Conservation (phyloP, 257 asterid species). For the Capsicum pubescens region DNA sequence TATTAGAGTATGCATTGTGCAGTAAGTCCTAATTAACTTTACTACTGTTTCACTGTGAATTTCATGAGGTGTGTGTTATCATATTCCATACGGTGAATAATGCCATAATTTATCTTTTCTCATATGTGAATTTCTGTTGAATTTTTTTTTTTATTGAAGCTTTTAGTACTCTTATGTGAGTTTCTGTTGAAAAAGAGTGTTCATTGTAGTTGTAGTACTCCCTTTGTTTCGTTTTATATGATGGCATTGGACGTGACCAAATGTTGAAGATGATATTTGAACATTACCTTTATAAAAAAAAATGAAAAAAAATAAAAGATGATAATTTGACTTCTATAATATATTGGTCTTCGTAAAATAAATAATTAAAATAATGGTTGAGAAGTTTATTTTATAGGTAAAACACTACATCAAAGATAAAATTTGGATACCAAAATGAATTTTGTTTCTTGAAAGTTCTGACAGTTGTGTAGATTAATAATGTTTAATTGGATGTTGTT, state of each 20-base stretch:
- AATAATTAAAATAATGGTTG: neutral
- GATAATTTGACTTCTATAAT: constrained; percentile 25
- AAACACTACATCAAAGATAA: neutral
- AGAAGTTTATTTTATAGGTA: neutral
- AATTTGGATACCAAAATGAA: neutral
- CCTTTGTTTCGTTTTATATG: neutral
- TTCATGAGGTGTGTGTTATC: neutral
- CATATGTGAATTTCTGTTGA: neutral
- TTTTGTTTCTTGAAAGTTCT: neutral
- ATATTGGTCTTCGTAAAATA: neutral
- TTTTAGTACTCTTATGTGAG: neutral
- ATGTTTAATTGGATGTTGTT: neutral
- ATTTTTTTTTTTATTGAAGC: neutral
- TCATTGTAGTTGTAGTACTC: neutral
- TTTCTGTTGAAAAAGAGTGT: neutral
- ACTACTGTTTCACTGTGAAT: neutral
- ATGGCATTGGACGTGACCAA: neutral
- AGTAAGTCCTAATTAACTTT: neutral
- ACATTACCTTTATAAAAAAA: no score
- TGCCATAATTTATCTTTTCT: neutral
- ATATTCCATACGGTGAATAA: neutral
- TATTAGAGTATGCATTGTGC: neutral
- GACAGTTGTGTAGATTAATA: neutral
- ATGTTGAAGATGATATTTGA: neutral
- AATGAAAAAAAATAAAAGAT: no score